A percentile compares a stretch with the other conserved stretches of the same genome.
Conservation (phyloP, 2,329 filamentous ascomycete species). For the Pseudocercospora pini-densiflorae region DNA sequence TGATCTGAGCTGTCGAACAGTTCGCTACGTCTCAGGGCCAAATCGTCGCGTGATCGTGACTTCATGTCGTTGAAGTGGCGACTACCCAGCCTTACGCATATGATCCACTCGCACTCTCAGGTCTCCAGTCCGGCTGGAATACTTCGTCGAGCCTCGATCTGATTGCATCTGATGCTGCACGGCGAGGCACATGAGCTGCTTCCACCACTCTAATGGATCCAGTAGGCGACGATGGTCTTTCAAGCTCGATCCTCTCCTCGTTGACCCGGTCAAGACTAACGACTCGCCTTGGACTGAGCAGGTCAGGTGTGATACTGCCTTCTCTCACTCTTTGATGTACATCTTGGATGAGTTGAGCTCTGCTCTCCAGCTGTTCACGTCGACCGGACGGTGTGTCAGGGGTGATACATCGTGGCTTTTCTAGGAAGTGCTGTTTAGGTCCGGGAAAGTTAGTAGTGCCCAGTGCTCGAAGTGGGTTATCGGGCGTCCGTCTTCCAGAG, state of each 20-base stretch:
- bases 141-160: slow-evolving; percentile 11
- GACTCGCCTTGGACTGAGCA: not conserved
- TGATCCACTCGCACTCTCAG: not conserved
- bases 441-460: slow-evolving; percentile 10
- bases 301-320: slow-evolving; percentile 10
- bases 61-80: too few species aligned
- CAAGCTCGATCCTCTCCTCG: not conserved
- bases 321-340: slow-evolving; percentile 7
- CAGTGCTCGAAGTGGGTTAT: slow-evolving; percentile 7
- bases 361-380: slow-evolving; percentile 17
- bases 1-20: too few species aligned
- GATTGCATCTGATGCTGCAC: slow-evolving; percentile 9
- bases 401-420: slow-evolving; percentile 11
- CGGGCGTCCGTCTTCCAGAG: slow-evolving; percentile 2
- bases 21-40: too few species aligned
- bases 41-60: too few species aligned
- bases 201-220: slow-evolving; percentile 19
- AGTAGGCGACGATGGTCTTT: slow-evolving; percentile 13
- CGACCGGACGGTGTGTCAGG: slow-evolving; percentile 18
- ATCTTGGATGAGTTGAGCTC: slow-evolving; percentile 18
- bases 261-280: not conserved
- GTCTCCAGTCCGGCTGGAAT: slow-evolving; percentile 15
- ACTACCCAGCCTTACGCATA: not conserved
- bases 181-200: slow-evolving; percentile 1
- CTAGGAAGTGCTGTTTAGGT: slow-evolving; percentile 2